These are phyloP conservation scores for Pleurotus tuoliensis DNA, from an alignment of 768 basidiomycete species.

Conservation along the genomic window DNA sequence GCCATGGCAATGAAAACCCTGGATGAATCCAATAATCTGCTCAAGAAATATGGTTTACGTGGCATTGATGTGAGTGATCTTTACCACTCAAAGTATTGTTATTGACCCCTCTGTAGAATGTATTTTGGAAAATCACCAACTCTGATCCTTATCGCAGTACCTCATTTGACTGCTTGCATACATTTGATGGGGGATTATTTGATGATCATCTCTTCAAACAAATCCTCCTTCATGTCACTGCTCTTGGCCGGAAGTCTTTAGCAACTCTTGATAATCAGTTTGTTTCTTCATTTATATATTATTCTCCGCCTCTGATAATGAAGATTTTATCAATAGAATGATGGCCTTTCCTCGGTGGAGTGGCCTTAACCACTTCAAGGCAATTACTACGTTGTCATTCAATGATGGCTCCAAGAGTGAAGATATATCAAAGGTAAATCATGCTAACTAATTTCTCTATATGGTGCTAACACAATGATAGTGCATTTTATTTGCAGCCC, in stretches of 20 bases:
- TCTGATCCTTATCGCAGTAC: constrained; percentile 30
- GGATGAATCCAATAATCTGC: constrained; percentile 7
- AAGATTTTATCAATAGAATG: constrained; percentile 17
- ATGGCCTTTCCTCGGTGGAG: constrained; percentile 27
- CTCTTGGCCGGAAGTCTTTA: constrained; percentile 10
- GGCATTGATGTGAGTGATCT: constrained; percentile 17
- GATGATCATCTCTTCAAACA: constrained; percentile 26
- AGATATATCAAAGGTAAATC: constrained; percentile 30
- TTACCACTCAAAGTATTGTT: constrained; percentile 4
- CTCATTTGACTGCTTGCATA: constrained; percentile 37
- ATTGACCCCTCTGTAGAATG: constrained; percentile 25
- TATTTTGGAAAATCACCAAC: constrained; percentile 31
- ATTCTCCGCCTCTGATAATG: background rate
- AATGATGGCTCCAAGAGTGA: constrained; percentile 30
- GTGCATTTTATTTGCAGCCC: constrained; percentile 24
- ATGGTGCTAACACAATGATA: constrained; percentile 7
- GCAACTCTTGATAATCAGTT: constrained; percentile 22
- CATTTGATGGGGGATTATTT: constrained; percentile 26
- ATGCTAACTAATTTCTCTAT: background rate
- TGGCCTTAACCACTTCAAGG: constrained; percentile 27
- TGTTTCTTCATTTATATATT: constrained; percentile 7
- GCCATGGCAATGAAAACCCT: constrained; percentile 10
- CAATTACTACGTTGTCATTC: constrained; percentile 22
- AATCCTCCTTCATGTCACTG: constrained; percentile 18
- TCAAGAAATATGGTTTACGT: constrained; percentile 19